Percentiles rank a stretch among this genome's conserved stretches.
phyloP scores from a whole-genome alignment of 331 rosid species.

The Malus hybrid region DNA sequence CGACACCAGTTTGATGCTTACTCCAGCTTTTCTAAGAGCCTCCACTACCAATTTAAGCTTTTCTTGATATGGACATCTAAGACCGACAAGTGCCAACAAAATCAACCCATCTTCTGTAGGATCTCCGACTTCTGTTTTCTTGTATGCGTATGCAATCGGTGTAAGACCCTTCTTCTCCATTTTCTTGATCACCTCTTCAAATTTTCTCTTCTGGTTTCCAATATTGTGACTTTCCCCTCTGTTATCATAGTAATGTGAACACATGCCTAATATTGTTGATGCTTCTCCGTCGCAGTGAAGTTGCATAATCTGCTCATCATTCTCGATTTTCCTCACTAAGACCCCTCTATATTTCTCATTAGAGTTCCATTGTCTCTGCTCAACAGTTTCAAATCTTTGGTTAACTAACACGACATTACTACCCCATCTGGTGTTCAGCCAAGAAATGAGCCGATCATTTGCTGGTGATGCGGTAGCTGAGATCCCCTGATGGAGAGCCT shows the following conservation, averaged over 20 bases:
- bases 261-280: slow-evolving; percentile 43
- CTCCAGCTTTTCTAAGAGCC: slow-evolving; percentile 17
- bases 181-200: slow-evolving; percentile 13
- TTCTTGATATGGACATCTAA: slow-evolving; percentile 21
- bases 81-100: slow-evolving; percentile 51
- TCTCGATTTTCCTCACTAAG: slow-evolving; percentile 24
- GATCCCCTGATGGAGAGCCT: slow-evolving; percentile 31
- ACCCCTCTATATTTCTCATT: slow-evolving; percentile 18
- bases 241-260: slow-evolving; percentile 42
- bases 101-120: slow-evolving; percentile 28
- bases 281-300: slow-evolving; percentile 52
- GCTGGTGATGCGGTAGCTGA: neutral
- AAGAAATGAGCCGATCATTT: slow-evolving; percentile 21
- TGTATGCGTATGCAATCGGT: slow-evolving; percentile 61
- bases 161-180: slow-evolving; percentile 44
- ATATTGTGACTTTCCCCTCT: slow-evolving; percentile 28
- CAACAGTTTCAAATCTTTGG: neutral
- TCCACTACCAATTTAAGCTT: slow-evolving; percentile 23
- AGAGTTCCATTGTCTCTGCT: slow-evolving; percentile 15
- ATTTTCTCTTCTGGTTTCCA: slow-evolving; percentile 13
- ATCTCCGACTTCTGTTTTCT: slow-evolving; percentile 14
- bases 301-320: slow-evolving; percentile 18
- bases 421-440: slow-evolving; percentile 16
- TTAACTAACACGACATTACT: neutral
- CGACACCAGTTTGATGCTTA: slow-evolving; percentile 43